phyloP scores from a whole-genome alignment of 2,329 filamentous ascomycete genomes.

The Sphaerostilbella broomeana region DNA sequence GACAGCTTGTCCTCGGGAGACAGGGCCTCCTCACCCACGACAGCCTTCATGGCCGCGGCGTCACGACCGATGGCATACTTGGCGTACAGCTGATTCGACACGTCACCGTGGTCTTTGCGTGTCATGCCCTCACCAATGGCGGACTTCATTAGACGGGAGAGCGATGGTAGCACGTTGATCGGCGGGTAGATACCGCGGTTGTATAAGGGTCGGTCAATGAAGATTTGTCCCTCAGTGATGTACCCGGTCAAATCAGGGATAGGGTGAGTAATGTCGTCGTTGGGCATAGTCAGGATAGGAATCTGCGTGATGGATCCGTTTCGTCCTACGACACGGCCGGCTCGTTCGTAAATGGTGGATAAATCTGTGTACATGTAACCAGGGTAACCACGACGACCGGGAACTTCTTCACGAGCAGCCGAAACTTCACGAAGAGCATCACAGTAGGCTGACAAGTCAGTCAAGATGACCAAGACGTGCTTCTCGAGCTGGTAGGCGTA shows the following conservation, averaged over 20 bases:
- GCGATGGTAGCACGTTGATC: slow-evolving; percentile 95
- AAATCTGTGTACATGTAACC: slow-evolving; percentile 99
- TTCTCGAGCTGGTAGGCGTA: slow-evolving; percentile 99
- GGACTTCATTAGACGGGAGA: slow-evolving; percentile 99
- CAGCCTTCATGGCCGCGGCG: slow-evolving; percentile 97
- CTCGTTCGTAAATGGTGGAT: slow-evolving; percentile 99
- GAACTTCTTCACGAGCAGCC: slow-evolving; percentile 95
- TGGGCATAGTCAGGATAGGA: slow-evolving; percentile 98
- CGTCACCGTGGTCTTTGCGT: slow-evolving; percentile 92
- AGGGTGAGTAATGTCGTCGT: slow-evolving; percentile 98
- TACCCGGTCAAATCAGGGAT: slow-evolving; percentile 98
- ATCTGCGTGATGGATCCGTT: slow-evolving; percentile 99
- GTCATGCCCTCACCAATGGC: slow-evolving; percentile 97
- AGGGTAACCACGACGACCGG: slow-evolving; percentile 96
- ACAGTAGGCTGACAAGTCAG: slow-evolving; percentile 95
- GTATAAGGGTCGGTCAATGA: slow-evolving; percentile 84
- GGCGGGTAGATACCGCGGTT: slow-evolving; percentile 98
- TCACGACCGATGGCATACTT: slow-evolving; percentile 99
- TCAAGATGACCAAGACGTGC: slow-evolving; percentile 97
- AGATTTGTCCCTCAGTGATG: slow-evolving; percentile 98
- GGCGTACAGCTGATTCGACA: slow-evolving; percentile 98
- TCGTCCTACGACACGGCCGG: slow-evolving; percentile 91
- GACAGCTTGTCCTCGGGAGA: slow-evolving; percentile 96
- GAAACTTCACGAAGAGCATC: slow-evolving; percentile 98
- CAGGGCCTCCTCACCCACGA: slow-evolving; percentile 95